Percentiles rank a stretch among this genome's conserved stretches.
These are phyloP conservation scores for Colletotrichum tropicicola DNA, from an alignment of 2,329 filamentous ascomycete species.

Conservation along the genomic window DNA sequence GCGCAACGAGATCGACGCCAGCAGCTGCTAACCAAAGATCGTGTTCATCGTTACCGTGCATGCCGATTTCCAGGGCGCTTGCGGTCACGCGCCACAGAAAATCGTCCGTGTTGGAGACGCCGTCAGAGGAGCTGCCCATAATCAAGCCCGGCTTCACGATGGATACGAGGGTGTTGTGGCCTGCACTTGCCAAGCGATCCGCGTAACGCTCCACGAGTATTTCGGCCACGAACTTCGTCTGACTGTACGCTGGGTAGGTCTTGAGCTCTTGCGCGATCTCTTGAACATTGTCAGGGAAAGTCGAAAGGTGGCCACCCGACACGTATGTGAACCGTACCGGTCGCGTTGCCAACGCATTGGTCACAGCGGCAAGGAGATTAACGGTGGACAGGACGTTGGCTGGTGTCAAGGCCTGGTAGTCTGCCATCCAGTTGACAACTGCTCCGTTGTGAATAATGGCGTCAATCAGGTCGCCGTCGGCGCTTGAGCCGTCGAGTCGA, in stretches of 20 bases:
- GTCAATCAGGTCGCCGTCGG: not conserved
- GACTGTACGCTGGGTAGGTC: constrained; percentile 29
- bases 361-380: constrained; percentile 2
- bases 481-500: constrained; percentile 4
- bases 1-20: constrained; percentile 30
- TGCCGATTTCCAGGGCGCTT: constrained; percentile 21
- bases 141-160: constrained; percentile 35
- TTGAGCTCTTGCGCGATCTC: constrained; percentile 4
- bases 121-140: constrained; percentile 30
- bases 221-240: constrained; percentile 36
- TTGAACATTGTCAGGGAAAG: not conserved
- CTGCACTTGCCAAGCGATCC: not conserved
- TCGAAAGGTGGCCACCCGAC: constrained; percentile 21
- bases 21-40: constrained; percentile 32
- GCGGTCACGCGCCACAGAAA: constrained; percentile 34
- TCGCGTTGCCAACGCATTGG: not conserved
- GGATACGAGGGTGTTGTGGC: constrained; percentile 1
- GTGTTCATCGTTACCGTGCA: constrained; percentile 18
- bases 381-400: constrained; percentile 18
- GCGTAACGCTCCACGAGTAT: constrained; percentile 22
- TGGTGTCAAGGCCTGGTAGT: constrained; percentile 5
- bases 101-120: constrained; percentile 35
- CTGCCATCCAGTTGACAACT: constrained; percentile 25
- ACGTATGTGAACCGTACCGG: constrained; percentile 10
- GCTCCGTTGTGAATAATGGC: constrained; percentile 22